Evolutionary conservation across 2,329 filamentous ascomycete species (phyloP).

Genomic region (Myriangium duriaei): DNA sequence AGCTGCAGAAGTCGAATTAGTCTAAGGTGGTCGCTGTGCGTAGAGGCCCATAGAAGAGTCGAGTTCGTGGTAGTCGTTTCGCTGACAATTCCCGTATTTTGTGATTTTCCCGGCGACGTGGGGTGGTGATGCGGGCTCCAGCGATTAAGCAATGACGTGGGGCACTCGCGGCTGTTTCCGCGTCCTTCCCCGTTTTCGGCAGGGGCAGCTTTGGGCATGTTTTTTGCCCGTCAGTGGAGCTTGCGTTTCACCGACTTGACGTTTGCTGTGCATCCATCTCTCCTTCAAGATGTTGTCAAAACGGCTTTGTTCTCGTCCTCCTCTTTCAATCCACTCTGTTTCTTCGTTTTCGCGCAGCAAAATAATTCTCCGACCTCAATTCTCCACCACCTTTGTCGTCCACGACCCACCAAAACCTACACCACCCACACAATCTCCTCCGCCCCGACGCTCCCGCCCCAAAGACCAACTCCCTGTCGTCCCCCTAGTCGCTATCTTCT

Average conservation of each 20-base stretch:
- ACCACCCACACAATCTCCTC: slow-evolving; percentile 2
- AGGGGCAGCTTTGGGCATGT: slow-evolving; percentile 1
- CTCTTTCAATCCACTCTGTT: background rate
- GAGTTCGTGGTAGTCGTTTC: background rate
- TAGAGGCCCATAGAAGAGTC: background rate
- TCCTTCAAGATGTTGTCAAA: background rate
- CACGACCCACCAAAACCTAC: background rate
- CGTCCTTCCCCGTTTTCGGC: background rate
- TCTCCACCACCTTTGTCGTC: background rate
- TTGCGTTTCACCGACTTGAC: too few species aligned
- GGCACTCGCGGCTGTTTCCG: too few species aligned
- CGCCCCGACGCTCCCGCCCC: slow-evolving; percentile 13
- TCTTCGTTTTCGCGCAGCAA: background rate
- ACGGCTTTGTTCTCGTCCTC: background rate
- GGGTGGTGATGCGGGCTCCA: slow-evolving; percentile 4
- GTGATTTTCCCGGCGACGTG: slow-evolving; percentile 4
- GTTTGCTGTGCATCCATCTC: too few species aligned
- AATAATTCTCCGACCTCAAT: background rate
- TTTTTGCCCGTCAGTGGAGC: too few species aligned
- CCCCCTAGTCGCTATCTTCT: slow-evolving; percentile 37
- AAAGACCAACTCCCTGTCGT: slow-evolving; percentile 29
- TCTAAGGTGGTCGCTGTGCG: background rate
- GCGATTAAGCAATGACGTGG: slow-evolving; percentile 7
- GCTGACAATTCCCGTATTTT: background rate
- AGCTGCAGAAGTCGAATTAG: background rate